A percentile compares a stretch with the other conserved stretches of the same genome.
Conservation (phyloP, 2,329 filamentous ascomycete species). For the Domatiomyces globalis region DNA sequence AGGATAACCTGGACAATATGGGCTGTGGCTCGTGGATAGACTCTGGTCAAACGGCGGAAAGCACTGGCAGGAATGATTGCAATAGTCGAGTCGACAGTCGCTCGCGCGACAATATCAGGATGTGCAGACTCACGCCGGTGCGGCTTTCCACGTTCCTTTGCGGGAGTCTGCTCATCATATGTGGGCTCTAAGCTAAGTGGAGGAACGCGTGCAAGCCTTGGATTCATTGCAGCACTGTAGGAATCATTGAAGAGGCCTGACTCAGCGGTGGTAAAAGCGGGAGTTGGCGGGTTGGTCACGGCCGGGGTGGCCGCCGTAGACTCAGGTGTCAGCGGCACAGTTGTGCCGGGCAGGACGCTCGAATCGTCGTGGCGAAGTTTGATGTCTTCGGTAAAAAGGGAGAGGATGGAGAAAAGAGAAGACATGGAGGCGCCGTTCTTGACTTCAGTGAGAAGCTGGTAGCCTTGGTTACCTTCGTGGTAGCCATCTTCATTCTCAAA, state of each 20-base stretch:
- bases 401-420: constrained; percentile 91
- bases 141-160: constrained; percentile 16
- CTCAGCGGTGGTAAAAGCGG: constrained; percentile 4
- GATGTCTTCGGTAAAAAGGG: constrained; percentile 90
- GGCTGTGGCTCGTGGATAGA: constrained; percentile 90
- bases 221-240: constrained; percentile 6
- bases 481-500: constrained; percentile 55
- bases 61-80: constrained; percentile 95
- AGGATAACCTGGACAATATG: constrained; percentile 97
- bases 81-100: constrained; percentile 92
- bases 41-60: constrained; percentile 77
- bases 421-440: constrained; percentile 98
- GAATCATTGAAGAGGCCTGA: neutral
- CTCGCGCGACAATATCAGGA: constrained; percentile 91
- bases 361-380: constrained; percentile 53
- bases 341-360: constrained; percentile 23
- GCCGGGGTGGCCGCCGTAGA: constrained; percentile 28
- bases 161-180: constrained; percentile 19
- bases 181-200: constrained; percentile 55
- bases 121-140: constrained; percentile 58
- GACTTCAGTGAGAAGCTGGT: constrained; percentile 90
- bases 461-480: constrained; percentile 59
- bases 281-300: constrained; percentile 20
- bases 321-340: constrained; percentile 22
- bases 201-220: constrained; percentile 49